Percentiles rank a stretch among this genome's conserved stretches.
These are phyloP conservation scores for Phyllosticta citrichinensis DNA, from an alignment of 2,329 filamentous ascomycete genomes.

Conservation along the genomic window DNA sequence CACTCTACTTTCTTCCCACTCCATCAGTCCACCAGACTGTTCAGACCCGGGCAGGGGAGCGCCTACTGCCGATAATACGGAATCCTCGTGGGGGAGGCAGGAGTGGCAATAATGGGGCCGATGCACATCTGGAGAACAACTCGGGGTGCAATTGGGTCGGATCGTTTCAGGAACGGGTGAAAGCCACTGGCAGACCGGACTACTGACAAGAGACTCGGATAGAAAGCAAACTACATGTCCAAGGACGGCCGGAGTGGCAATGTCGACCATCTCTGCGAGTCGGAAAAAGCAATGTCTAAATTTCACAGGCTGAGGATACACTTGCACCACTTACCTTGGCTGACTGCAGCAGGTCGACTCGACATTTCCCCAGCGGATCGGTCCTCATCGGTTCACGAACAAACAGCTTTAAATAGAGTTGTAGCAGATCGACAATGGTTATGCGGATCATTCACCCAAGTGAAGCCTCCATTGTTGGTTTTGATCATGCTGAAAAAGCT, in stretches of 20 bases:
- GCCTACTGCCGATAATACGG: too few relatives aligned
- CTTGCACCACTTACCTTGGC: conserved; percentile 4
- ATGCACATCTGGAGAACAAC: too few relatives aligned
- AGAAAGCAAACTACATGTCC: too few relatives aligned
- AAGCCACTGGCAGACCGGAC: too few relatives aligned
- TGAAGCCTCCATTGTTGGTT: conserved; percentile 50
- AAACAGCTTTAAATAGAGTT: not conserved
- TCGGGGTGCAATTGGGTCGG: too few relatives aligned
- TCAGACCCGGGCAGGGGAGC: too few relatives aligned
- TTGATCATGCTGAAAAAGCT: conserved; percentile 28
- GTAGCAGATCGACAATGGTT: conserved; percentile 44
- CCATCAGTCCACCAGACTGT: too few relatives aligned
- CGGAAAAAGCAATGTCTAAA: not conserved
- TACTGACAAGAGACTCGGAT: too few relatives aligned
- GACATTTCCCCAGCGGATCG: not conserved
- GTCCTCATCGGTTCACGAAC: not conserved
- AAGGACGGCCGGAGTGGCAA: not conserved
- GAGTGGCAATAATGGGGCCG: too few relatives aligned
- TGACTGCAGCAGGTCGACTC: not conserved
- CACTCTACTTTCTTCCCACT: too few relatives aligned
- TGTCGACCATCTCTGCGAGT: not conserved
- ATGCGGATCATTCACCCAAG: conserved; percentile 46
- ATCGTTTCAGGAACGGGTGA: too few relatives aligned
- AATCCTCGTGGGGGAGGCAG: too few relatives aligned
- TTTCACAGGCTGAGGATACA: not conserved